Base-by-base conservation (phyloP, 176 grass and related monocot species). In the Musa beccarii region DNA sequence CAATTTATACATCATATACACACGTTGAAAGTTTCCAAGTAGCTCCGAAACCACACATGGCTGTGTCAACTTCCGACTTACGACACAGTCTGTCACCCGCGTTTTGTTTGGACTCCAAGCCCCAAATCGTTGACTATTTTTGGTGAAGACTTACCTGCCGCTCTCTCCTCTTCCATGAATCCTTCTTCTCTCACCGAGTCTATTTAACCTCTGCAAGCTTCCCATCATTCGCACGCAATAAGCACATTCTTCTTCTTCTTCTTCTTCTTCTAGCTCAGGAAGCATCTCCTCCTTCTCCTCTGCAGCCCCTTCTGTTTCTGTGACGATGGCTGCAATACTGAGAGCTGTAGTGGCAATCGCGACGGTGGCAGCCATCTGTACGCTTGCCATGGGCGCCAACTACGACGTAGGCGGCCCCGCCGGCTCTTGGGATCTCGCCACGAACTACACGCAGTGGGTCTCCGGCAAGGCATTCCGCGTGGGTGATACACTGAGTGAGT, bases 371-470 rank as follows among this genome's bases (percentile, higher is more conserved):
- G 56, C 81, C 13, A 34, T 79, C 10, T 25, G 59, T 9, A 63
- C 78, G 29, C 50, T 79, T 22, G 77, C 63, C 9, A 77, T 78
- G 49, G 78, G 85, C 71, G 49, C 64, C 24, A 81, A 68, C 9
- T 90, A 98, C 88, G 83, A 86, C 0, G 86, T 98, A 1, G 94
- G 94, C 17, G 83, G 77, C 9, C 87, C 88, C 2, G 79, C 57
- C 28, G 94, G 94, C 14, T 77, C 86, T 26, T 98, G 94, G 90
- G 80, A 90, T 77, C 51, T 91, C 67, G 14, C 81, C 29, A 93
- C 88, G 52, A 72, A 98, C 75, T 85, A 83, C 49, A 75, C 63
- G 4, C 69, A 89, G 14, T 98, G 94, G 94, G 82, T 68, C 59
- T 64, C 80, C 55, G 22, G 54, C 21, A 84, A 52, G 51, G 81